Evolutionary conservation across 805 yeast genomes (phyloP), one percentile per base, ranked within the genome.

Genomic region (Ogataea zsoltii): DNA sequence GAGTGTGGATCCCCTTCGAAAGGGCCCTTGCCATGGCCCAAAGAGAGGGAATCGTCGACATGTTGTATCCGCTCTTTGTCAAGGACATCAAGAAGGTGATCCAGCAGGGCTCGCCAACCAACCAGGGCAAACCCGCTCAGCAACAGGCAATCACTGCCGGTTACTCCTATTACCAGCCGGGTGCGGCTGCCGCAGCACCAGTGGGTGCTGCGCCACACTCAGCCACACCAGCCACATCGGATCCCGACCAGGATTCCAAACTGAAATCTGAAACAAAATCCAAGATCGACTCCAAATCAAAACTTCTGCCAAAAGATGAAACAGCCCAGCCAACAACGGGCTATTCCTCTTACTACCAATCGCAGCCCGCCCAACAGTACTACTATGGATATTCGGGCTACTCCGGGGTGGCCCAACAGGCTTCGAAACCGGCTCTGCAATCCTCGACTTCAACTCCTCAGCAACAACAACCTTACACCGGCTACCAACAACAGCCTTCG

Each of bases 1-100:
- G 88, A 37, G 88, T 82, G 31, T 82, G 88, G 88, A 82, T 82
- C 42, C 88, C 88, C 5, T 82, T 82, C 61, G 88, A 82, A 57
- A 68, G 88, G 44, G 88, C 88, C 2, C 64, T 82, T 30, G 80
- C 83, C 31, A 75, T 82, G 76, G 87, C 87, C 12, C 83, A 82
- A 63, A 69, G 83, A 44, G 88, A 82, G 61, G 80, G 80, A 30
- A 82, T 79, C 41, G 81, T 78, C 17, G 83, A 79, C 54, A 61
- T 74, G 33, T 61, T 79, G 39, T 79, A 79, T 54, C 84, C 84
- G 2, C 64, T 79, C 39, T 79, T 79, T 60, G 87, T 82, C 37
- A 77, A 85, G 57, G 87, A 82, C 61, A 82, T 82, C 54, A 82
- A 82, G 62, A 57, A 61, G 39, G 68, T 66, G 31, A 67, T 67